Base-by-base conservation (phyloP, 441 rosid species). In the Macaranga tanarius region DNA sequence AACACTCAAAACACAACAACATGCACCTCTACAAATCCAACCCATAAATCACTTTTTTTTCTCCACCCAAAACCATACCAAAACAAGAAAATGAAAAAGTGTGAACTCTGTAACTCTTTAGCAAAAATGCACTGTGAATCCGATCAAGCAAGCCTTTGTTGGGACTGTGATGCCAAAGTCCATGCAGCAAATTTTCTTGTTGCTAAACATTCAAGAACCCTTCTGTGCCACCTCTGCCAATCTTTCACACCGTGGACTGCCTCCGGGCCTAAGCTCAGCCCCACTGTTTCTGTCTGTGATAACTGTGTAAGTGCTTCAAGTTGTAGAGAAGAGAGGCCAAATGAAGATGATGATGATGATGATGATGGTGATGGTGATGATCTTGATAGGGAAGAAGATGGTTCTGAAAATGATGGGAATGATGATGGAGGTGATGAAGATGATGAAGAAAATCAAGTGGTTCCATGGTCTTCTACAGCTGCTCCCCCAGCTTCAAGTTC, bases 151-250 rank as follows among this genome's bases (percentile, higher is more conserved):
- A 85, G 86, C 72, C 83, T 94, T 4, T 94, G 97, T 65, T 88
- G 93, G 92, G 86, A 83, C 57, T 94, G 97, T 70, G 98, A 94
- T 68, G 87, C 83, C 55, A 83, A 79, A 40, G 97, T 95, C 61
- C 97, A 95, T 82, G 83, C 89, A 10, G 97, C 99, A 60, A 95
- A 95, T 81, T 91, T 92, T 85, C 92, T 95, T 10, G 99, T 90
- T 2, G 92, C 93, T 1, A 84, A 89, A 31, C 99, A 95, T 75
- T 78, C 85, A 9, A 77, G 99, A 25, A 85, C 86, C 26, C 94
- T 95, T 20, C 93, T 94, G 47, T 94, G 99, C 73, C 84, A 80
- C 66, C 67, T 81, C 8, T 94, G 99, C 67, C 87, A 88, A 55
- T 81, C 88, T 1, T 81, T 55, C 11, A 89, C 99, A 6, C 94